phyloP scores from a whole-genome alignment of 2,329 filamentous ascomycete genomes.

The Aspergillus sp. region DNA sequence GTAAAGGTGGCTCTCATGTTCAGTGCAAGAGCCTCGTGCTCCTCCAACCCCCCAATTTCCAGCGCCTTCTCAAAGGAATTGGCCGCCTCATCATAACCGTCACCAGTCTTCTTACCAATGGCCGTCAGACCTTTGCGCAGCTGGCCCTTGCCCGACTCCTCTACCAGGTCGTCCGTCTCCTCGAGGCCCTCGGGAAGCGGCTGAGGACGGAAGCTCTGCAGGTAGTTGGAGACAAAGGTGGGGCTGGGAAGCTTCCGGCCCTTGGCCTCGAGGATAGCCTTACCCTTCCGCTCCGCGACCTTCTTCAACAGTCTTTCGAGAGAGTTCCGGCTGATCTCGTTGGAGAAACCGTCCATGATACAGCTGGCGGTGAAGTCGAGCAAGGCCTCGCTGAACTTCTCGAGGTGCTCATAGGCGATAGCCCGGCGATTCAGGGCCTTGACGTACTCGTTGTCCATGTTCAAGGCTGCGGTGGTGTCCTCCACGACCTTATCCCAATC shows the following conservation, averaged over 20 bases:
- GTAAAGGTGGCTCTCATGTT: slow-evolving; percentile 96
- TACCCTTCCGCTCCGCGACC: slow-evolving; percentile 89
- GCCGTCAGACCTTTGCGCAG: slow-evolving; percentile 73
- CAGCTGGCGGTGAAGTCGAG: slow-evolving; percentile 98
- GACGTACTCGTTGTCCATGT: slow-evolving; percentile 89
- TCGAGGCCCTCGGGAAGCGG: slow-evolving; percentile 72
- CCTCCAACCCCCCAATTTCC: slow-evolving; percentile 68
- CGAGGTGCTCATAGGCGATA: slow-evolving; percentile 90
- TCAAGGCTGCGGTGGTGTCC: slow-evolving; percentile 90
- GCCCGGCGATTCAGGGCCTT: slow-evolving; percentile 96
- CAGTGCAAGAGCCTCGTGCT: slow-evolving; percentile 83
- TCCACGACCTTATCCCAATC: slow-evolving; percentile 96
- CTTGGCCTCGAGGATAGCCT: slow-evolving; percentile 73
- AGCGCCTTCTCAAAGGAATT: slow-evolving; percentile 80
- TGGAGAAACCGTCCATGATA: slow-evolving; percentile 97
- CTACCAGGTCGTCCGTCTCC: slow-evolving; percentile 66
- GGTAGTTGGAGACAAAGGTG: slow-evolving; percentile 96
- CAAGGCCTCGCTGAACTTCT: slow-evolving; percentile 84
- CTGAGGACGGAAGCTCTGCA: slow-evolving; percentile 91
- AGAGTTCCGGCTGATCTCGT: slow-evolving; percentile 75
- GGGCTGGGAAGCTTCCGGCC: slow-evolving; percentile 84
- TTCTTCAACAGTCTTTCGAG: slow-evolving; percentile 94
- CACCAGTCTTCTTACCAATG: slow-evolving; percentile 76
- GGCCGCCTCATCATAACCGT: slow-evolving; percentile 84
- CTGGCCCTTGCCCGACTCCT: slow-evolving; percentile 74